These are phyloP conservation scores for Solanum phureja DNA, from an alignment of 257 asterid species.

Conservation along the genomic window DNA sequence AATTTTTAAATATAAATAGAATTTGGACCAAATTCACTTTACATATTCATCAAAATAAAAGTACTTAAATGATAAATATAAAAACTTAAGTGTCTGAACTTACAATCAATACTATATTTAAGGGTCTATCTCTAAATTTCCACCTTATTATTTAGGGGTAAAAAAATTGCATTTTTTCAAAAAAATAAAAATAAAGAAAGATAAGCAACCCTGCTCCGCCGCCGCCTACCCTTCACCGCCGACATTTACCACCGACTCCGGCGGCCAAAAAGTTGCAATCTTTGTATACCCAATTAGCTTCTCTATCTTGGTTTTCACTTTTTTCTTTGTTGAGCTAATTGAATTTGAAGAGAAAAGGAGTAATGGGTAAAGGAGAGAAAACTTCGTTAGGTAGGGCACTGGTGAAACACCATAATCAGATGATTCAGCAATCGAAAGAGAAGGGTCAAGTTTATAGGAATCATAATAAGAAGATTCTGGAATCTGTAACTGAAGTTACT, in stretches of 20 bases:
- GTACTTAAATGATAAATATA: background rate
- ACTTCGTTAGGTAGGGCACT: conserved; percentile 69
- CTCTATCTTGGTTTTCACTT: background rate
- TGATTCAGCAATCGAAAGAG: conserved; percentile 63
- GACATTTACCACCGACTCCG: background rate
- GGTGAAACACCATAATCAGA: conserved; percentile 91
- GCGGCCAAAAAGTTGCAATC: background rate
- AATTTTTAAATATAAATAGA: no score
- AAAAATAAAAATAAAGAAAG: background rate
- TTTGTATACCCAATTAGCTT: background rate
- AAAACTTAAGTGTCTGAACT: background rate
- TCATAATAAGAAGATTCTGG: conserved; percentile 75
- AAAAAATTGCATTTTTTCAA: background rate
- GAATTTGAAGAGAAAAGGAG: background rate
- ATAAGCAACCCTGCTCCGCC: background rate
- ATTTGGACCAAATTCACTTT: background rate
- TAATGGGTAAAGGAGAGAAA: conserved; percentile 74
- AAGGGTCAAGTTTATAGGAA: conserved; percentile 55
- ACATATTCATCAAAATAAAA: background rate
- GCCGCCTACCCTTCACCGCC: background rate
- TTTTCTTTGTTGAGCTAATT: background rate
- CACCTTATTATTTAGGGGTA: background rate
- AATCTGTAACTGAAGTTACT: conserved; percentile 83
- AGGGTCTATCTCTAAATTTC: background rate
- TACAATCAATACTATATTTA: background rate